phyloP scores from a whole-genome alignment of 768 basidiomycete species.

The Plicaturopsis crispa region DNA sequence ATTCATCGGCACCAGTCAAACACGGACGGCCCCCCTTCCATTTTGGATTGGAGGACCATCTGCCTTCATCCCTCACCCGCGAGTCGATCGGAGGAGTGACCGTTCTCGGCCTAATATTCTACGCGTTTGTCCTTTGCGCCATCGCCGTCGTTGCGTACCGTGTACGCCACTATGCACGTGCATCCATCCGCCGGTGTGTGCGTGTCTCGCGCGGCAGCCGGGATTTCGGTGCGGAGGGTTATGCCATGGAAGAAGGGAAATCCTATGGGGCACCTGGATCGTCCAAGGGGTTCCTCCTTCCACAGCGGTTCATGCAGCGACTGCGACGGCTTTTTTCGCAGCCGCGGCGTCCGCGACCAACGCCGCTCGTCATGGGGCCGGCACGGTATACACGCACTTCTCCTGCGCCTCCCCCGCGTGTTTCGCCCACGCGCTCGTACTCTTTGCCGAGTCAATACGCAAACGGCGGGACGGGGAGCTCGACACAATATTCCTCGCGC shows the following conservation, averaged over 20 bases:
- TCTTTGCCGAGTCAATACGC: slow-evolving; percentile 23
- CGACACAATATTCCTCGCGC: slow-evolving; percentile 34
- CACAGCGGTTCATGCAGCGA: not conserved
- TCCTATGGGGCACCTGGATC: slow-evolving; percentile 23
- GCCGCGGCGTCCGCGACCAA: slow-evolving; percentile 17
- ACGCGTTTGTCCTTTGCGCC: too few species aligned
- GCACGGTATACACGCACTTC: slow-evolving; percentile 21
- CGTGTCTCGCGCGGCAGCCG: slow-evolving; percentile 32
- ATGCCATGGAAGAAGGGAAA: slow-evolving; percentile 48
- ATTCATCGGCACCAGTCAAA: slow-evolving; percentile 41
- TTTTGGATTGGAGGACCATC: slow-evolving; percentile 57
- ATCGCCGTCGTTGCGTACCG: slow-evolving; percentile 42
- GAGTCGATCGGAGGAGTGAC: slow-evolving; percentile 61
- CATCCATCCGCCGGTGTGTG: slow-evolving; percentile 33
- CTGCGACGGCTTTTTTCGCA: too few species aligned
- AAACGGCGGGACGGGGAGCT: slow-evolving; percentile 30
- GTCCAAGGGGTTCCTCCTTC: slow-evolving; percentile 17
- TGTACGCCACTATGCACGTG: slow-evolving; percentile 48
- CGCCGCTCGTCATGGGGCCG: slow-evolving; percentile 6
- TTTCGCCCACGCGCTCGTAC: slow-evolving; percentile 30
- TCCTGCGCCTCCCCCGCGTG: slow-evolving; percentile 14
- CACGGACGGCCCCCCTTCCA: slow-evolving; percentile 62
- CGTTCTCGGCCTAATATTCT: too few species aligned
- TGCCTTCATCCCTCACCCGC: slow-evolving; percentile 56
- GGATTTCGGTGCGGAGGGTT: slow-evolving; percentile 27